Base-by-base conservation (phyloP, 306 rosid species). In the Vigna reflexopilosa region DNA sequence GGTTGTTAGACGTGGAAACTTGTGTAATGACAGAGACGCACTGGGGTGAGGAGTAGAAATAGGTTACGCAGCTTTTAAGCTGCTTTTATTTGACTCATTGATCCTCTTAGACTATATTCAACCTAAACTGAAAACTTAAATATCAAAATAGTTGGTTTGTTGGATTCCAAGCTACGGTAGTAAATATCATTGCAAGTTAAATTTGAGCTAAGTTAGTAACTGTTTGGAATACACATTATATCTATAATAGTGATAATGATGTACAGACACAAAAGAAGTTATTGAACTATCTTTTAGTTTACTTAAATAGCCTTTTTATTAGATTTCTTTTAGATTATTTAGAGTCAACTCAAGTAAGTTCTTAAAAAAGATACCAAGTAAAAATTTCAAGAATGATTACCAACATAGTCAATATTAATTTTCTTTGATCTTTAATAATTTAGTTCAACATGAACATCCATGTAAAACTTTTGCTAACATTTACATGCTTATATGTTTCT, bases 111-210 rank as follows among this genome's bases (percentile, higher is more conserved):
- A 26, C 54, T 68, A 56, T 34, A 76, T 76, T 30, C 32, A 75
- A 61, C 34, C 19, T 56, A 50, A 34, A 36, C 36, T 54, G 9
- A 72, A 72, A 54, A 38, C 78, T 58, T 45, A 9, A n/a, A 28
- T 49, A 70, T 28, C 2, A 48, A 15, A 54, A 59, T 22, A 44
- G 34, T 69, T 30, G 44, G 56, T 57, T 68, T 69, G 52, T 78
- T 57, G 76, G 61, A 69, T 57, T 78, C 38, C 61, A 78, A 78
- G 40, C 70, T 30, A 69, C 57, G 61, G 17, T 17, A 38, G 30
- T 67, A 9, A 67, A 32, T 55, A 50, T 36, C 51, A 47, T 63
- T 66, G 59, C 12, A 61, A 59, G 38, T 26, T 63, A 47, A 63
- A 75, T 54, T 28, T 40, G 17, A 67, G 59, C 51, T 8, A 40